Percentiles rank a stretch among this genome's conserved stretches.
phyloP scores from a whole-genome alignment of 2,329 filamentous ascomycete genomes.

The Amesomyces nigricolor region DNA sequence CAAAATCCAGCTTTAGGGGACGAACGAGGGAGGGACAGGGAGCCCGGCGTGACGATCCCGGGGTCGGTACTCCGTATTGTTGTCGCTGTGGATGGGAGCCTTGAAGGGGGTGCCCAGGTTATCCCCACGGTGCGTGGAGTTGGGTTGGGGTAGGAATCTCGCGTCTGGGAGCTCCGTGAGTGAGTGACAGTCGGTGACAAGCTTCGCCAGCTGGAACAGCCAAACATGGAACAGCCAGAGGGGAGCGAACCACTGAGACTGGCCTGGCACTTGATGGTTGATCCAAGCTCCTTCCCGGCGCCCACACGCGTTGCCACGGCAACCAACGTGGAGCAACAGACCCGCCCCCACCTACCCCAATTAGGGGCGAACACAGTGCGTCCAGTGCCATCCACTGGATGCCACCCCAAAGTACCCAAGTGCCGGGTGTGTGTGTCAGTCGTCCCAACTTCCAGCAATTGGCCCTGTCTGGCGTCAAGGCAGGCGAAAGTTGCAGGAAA shows the following conservation, averaged over 20 bases:
- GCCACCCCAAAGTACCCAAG: not conserved
- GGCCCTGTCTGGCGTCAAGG: slow-evolving; percentile 1
- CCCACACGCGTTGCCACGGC: slow-evolving; percentile 15
- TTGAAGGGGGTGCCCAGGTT: slow-evolving; percentile 10
- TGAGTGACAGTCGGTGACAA: not conserved
- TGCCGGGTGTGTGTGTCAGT: slow-evolving; percentile 2
- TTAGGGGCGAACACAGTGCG: not conserved
- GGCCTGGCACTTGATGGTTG: slow-evolving; percentile 5
- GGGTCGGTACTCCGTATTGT: not conserved
- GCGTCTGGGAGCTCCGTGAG: not conserved
- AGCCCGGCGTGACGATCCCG: not conserved
- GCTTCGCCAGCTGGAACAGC: not conserved
- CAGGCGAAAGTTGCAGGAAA: too few relatives aligned
- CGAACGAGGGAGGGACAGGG: slow-evolving; percentile 1
- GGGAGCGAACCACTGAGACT: not conserved
- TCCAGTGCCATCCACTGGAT: too few relatives aligned
- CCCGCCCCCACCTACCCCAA: slow-evolving; percentile 17
- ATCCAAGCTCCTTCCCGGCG: slow-evolving; percentile 17
- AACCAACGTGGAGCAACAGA: slow-evolving; percentile 19
- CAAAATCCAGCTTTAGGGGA: not conserved
- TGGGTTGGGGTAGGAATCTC: not conserved
- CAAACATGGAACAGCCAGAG: not conserved
- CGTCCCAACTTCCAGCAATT: slow-evolving; percentile 10
- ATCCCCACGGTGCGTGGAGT: slow-evolving; percentile 19
- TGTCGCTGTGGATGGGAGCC: not conserved